Conservation (phyloP, 306 rosid species). For the Herpetospermum pedunculosum region DNA sequence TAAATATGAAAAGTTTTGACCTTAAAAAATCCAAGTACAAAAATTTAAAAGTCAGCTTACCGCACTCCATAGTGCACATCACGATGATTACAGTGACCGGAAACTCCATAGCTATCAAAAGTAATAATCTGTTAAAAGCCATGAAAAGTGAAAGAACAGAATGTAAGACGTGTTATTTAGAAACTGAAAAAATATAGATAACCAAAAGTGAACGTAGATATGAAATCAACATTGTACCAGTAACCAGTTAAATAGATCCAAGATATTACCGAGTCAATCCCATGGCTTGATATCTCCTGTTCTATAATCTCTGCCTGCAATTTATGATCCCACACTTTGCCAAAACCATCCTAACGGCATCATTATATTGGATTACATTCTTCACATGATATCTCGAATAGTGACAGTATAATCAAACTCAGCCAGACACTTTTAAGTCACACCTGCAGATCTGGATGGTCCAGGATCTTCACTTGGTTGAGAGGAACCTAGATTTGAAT, state of each 20-base stretch:
- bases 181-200: not conserved
- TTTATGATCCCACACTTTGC: constrained; percentile 56
- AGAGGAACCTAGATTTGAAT: constrained; percentile 39
- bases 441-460: constrained; percentile 90
- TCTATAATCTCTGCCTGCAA: constrained; percentile 47
- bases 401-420: constrained; percentile 3
- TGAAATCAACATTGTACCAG: not conserved
- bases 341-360: constrained; percentile 75
- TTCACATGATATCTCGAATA: not conserved
- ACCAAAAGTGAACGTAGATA: not conserved
- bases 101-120: constrained; percentile 69
- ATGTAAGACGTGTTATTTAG: not conserved
- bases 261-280: constrained; percentile 51
- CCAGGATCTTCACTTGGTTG: constrained; percentile 55
- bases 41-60: constrained; percentile 30
- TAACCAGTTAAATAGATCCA: not conserved
- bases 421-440: constrained; percentile 21
- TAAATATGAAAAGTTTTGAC: no score
- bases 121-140: constrained; percentile 54
- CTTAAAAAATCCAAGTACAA: no score
- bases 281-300: constrained; percentile 31
- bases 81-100: constrained; percentile 86
- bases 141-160: not conserved
- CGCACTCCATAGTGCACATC: constrained; percentile 66
- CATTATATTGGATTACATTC: constrained; percentile 13